These are phyloP conservation scores for Teunomyces kruisii DNA, from an alignment of 805 yeast species.

Conservation along the genomic window DNA sequence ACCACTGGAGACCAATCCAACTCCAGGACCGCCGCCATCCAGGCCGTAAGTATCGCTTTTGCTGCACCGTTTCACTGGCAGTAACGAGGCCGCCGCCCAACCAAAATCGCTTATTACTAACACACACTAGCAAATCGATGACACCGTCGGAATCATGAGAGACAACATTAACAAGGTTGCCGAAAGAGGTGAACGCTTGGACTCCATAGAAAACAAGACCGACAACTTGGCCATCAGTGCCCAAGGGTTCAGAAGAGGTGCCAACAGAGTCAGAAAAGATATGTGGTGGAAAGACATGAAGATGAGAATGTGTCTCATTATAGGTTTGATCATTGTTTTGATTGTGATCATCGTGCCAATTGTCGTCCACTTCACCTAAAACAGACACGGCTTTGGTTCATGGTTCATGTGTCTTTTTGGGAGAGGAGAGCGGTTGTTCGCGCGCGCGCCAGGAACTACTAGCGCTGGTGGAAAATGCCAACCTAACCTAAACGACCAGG, in stretches of 20 bases:
- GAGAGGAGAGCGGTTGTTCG: too few relatives aligned
- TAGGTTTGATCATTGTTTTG: conserved; percentile 72
- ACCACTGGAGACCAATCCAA: conserved; percentile 50
- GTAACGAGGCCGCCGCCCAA: too few relatives aligned
- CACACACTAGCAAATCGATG: conserved; percentile 70
- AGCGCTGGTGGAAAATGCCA: too few relatives aligned
- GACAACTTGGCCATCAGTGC: conserved; percentile 91
- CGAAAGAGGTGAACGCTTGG: conserved; percentile 90
- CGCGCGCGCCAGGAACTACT: too few relatives aligned
- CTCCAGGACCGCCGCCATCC: conserved; percentile 75
- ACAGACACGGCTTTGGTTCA: background rate
- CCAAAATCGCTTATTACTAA: conserved; percentile 21
- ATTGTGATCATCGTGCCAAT: conserved; percentile 91
- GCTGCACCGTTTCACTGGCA: too few relatives aligned
- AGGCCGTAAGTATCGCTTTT: conserved; percentile 56
- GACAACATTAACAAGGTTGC: conserved; percentile 95
- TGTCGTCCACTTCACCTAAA: conserved; percentile 79
- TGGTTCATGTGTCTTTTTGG: too few relatives aligned
- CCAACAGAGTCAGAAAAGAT: conserved; percentile 94
- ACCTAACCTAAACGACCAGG: background rate
- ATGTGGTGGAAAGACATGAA: conserved; percentile 99
- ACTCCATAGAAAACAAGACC: conserved; percentile 88
- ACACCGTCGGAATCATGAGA: conserved; percentile 96
- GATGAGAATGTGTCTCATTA: conserved; percentile 87
- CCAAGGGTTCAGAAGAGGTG: conserved; percentile 93